Evolutionary conservation across 2,329 filamentous ascomycete genomes (phyloP).

Genomic region (Colletotrichum sp.): DNA sequence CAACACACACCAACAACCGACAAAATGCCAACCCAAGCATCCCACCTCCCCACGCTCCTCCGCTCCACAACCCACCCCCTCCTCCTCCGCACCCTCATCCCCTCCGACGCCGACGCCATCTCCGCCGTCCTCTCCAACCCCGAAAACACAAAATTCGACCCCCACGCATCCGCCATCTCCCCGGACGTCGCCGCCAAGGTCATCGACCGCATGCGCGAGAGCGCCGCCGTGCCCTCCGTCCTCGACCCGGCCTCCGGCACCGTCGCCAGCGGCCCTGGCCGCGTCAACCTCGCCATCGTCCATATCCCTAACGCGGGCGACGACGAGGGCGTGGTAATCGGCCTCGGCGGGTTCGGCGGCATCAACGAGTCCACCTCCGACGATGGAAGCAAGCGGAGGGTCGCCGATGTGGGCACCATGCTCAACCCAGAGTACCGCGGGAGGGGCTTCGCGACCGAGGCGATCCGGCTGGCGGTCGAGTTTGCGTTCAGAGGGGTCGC

Average conservation of each 20-base stretch:
- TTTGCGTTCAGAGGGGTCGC: constrained; percentile 28
- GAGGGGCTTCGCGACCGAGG: constrained; percentile 29
- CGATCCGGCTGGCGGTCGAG: constrained; percentile 27
- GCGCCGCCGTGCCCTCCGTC: constrained; percentile 28
- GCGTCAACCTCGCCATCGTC: constrained; percentile 30
- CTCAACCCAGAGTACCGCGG: constrained; percentile 27
- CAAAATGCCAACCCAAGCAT: constrained; percentile 9
- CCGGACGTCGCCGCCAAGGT: constrained; percentile 12
- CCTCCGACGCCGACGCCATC: constrained; percentile 24
- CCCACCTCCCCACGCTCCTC: constrained; percentile 28
- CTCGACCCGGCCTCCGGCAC: constrained; percentile 13
- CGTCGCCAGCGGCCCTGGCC: constrained; percentile 25
- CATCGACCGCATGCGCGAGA: constrained; percentile 28
- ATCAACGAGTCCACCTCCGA: constrained; percentile 28
- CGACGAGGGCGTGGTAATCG: constrained; percentile 23
- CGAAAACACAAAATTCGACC: constrained; percentile 20
- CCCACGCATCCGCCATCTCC: constrained; percentile 20
- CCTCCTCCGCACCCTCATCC: constrained; percentile 28
- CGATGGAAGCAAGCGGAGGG: constrained; percentile 19
- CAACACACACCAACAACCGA: not conserved
- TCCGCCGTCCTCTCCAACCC: constrained; percentile 30
- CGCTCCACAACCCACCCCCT: constrained; percentile 27
- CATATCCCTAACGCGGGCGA: not conserved
- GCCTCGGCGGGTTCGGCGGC: constrained; percentile 32
- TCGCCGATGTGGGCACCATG: constrained; percentile 32